Evolutionary conservation across 2,329 filamentous ascomycete species (phyloP).

Genomic region (Ophiostoma sp.): DNA sequence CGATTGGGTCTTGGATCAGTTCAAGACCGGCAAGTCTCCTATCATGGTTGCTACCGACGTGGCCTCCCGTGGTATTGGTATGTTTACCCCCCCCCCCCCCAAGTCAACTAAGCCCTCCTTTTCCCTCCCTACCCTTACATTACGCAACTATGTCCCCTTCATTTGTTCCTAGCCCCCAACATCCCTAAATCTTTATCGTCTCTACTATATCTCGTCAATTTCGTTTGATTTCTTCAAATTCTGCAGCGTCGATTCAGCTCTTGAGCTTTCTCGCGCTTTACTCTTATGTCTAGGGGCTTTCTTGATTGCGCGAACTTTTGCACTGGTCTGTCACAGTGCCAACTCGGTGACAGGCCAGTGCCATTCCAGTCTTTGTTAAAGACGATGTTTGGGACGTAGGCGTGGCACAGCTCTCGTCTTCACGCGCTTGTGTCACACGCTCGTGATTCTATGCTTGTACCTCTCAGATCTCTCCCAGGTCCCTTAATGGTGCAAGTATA

Average conservation of each 20-base stretch:
- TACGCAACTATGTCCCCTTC: slow-evolving; percentile 23
- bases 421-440: slow-evolving; percentile 60
- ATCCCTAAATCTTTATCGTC: slow-evolving; percentile 26
- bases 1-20: slow-evolving; percentile 98
- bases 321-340: slow-evolving; percentile 83
- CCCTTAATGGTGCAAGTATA: slow-evolving; percentile 65
- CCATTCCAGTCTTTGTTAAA: slow-evolving; percentile 63
- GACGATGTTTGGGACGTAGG: slow-evolving; percentile 80
- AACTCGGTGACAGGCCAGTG: slow-evolving; percentile 9
- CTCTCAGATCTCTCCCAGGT: slow-evolving; percentile 37
- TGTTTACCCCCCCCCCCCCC: slow-evolving; percentile 45
- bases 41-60: slow-evolving; percentile 99
- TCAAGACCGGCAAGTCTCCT: slow-evolving; percentile 98
- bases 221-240: slow-evolving; percentile 30
- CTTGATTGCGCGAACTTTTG: slow-evolving; percentile 79
- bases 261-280: slow-evolving; percentile 68
- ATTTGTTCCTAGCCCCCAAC: background rate
- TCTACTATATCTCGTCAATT: slow-evolving; percentile 26
- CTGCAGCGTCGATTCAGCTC: slow-evolving; percentile 36
- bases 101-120: slow-evolving; percentile 31
- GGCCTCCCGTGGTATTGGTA: slow-evolving; percentile 99
- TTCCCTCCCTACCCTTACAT: slow-evolving; percentile 33
- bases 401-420: slow-evolving; percentile 50
- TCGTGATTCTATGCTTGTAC: slow-evolving; percentile 72
- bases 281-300: slow-evolving; percentile 85